These are phyloP conservation scores for Colletotrichum nymphaeae DNA, from an alignment of 2,329 filamentous ascomycete species.

Conservation along the genomic window DNA sequence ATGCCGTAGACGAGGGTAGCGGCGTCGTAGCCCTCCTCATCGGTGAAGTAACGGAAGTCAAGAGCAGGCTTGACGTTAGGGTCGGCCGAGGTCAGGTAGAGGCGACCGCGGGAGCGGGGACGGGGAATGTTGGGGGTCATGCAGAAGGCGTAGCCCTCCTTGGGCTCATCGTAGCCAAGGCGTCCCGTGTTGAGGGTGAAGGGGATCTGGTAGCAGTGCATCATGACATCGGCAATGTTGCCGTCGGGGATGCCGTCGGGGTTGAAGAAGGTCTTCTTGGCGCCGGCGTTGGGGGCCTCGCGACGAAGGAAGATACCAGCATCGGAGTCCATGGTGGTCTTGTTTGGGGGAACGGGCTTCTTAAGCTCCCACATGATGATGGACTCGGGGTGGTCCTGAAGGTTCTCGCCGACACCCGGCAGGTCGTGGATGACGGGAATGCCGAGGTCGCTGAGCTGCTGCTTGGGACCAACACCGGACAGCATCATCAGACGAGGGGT, in stretches of 20 bases:
- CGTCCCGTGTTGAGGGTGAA: conserved; percentile 88
- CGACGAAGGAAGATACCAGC: conserved; percentile 89
- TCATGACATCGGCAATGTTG: conserved; percentile 88
- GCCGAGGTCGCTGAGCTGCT: conserved; percentile 63
- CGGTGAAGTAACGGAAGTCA: conserved; percentile 91
- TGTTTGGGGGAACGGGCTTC: conserved; percentile 76
- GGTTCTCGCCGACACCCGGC: conserved; percentile 70
- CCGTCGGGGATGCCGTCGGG: conserved; percentile 70
- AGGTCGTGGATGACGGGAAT: conserved; percentile 68
- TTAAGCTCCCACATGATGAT: conserved; percentile 82
- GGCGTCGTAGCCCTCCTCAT: conserved; percentile 86
- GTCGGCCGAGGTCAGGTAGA: conserved; percentile 82
- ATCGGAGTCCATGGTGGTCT: conserved; percentile 93
- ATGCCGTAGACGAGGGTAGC: conserved; percentile 83
- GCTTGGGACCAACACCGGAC: conserved; percentile 66
- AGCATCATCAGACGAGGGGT: conserved; percentile 76
- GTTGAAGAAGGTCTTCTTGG: conserved; percentile 60
- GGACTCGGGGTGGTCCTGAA: conserved; percentile 68
- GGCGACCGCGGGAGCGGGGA: conserved; percentile 79
- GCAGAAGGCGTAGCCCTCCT: conserved; percentile 86
- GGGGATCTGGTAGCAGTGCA: conserved; percentile 97
- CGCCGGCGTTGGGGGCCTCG: conserved; percentile 75
- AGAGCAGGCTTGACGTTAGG: conserved; percentile 83
- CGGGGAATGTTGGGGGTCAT: conserved; percentile 94
- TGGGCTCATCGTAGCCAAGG: conserved; percentile 73